These are phyloP conservation scores for Trypethelium eluteriae DNA, from an alignment of 495 filamentous ascomycete species.

Conservation along the genomic window DNA sequence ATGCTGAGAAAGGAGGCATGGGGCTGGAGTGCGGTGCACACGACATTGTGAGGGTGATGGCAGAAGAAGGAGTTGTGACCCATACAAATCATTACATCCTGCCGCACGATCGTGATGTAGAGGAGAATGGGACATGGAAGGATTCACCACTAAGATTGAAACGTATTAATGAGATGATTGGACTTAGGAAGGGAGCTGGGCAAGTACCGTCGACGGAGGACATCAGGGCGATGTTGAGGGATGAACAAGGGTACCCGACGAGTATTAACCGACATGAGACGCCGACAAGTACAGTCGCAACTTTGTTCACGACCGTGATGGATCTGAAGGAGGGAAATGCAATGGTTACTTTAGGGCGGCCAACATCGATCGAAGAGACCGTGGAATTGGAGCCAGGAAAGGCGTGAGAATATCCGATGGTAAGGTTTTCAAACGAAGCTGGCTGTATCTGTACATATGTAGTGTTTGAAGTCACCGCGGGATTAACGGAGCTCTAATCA, in stretches of 20 bases:
- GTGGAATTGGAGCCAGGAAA: constrained; percentile 15
- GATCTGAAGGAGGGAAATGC: constrained; percentile 37
- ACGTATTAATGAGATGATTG: constrained; percentile 40
- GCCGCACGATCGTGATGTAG: constrained; percentile 35
- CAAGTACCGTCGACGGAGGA: constrained; percentile 19
- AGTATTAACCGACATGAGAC: constrained; percentile 28
- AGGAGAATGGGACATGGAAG: constrained; percentile 47
- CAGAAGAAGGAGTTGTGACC: constrained; percentile 42
- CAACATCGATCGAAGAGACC: constrained; percentile 33
- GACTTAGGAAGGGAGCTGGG: constrained; percentile 25
- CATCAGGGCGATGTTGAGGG: constrained; percentile 29
- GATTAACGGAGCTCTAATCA: not conserved
- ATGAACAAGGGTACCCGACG: constrained; percentile 30
- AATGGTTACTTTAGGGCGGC: constrained; percentile 39
- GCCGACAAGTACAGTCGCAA: constrained; percentile 26
- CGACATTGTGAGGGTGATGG: constrained; percentile 47
- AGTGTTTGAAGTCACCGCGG: not conserved
- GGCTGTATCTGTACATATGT: not conserved
- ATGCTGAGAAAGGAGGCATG: constrained; percentile 40
- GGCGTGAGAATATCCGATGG: not conserved
- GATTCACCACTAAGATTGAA: constrained; percentile 47
- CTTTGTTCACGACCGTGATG: constrained; percentile 46
- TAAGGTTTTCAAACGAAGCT: not conserved
- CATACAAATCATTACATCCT: constrained; percentile 59
- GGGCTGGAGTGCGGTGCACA: constrained; percentile 54